Conservation (phyloP, 2,329 filamentous ascomycete genomes). For the Ceratocystis colombiana region DNA sequence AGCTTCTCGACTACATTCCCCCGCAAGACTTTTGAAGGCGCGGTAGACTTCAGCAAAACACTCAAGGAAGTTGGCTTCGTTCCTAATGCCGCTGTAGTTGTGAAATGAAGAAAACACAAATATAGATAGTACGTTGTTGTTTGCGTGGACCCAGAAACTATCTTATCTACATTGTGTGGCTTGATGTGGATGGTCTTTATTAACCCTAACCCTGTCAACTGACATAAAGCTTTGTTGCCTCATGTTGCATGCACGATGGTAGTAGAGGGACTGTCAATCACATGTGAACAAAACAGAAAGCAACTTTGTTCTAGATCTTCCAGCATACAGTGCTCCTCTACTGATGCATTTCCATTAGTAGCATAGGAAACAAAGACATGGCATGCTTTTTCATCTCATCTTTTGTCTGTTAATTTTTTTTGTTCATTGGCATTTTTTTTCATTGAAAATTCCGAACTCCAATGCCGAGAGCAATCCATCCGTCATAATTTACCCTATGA, state of each 20-base stretch:
- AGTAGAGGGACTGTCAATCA: not conserved
- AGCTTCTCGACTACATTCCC: constrained; percentile 84
- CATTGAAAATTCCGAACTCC: constrained; percentile 37
- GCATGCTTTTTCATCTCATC: not conserved
- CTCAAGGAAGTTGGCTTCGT: constrained; percentile 85
- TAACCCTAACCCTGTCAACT: not conserved
- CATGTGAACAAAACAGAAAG: not conserved
- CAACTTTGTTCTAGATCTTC: not conserved
- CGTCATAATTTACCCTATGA: constrained; percentile 36
- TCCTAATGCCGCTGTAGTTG: constrained; percentile 80
- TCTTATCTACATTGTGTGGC: not conserved
- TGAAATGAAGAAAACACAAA: constrained; percentile 39
- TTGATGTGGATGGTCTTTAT: not conserved
- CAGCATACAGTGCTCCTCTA: no score
- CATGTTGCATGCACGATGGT: not conserved
- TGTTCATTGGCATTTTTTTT: constrained; percentile 30
- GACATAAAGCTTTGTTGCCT: not conserved
- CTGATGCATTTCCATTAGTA: no score
- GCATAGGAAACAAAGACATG: not conserved
- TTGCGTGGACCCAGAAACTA: not conserved
- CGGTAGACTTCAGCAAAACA: constrained; percentile 73
- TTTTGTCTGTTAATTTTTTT: constrained; percentile 26
- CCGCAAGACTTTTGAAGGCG: constrained; percentile 62
- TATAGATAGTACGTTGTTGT: not conserved
- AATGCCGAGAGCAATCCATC: constrained; percentile 36